These are phyloP conservation scores for Phytophthora ohioensis DNA, from an alignment of 352 stramenopile genomes.

Conservation along the genomic window DNA sequence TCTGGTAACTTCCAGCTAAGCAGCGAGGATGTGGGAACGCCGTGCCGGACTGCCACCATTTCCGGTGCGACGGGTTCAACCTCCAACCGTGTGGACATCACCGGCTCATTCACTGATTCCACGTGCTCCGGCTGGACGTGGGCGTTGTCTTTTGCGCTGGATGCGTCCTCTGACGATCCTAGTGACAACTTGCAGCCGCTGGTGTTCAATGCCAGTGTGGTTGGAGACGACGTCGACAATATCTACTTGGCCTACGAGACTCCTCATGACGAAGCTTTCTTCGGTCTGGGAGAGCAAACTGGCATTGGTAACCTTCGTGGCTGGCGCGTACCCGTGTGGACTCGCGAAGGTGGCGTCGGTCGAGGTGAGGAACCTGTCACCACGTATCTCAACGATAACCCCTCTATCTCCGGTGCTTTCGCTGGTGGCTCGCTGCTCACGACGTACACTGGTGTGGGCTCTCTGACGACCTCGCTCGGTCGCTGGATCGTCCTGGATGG, in stretches of 20 bases:
- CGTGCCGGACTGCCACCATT: constrained; percentile 11
- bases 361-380: constrained; percentile 37
- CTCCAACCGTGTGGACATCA: constrained; percentile 23
- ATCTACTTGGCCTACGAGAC: constrained; percentile 39
- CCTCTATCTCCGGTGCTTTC: constrained; percentile 33
- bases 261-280: constrained; percentile 34
- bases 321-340: constrained; percentile 38
- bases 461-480: constrained; percentile 27
- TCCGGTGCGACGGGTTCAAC: not conserved
- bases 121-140: constrained; percentile 26
- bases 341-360: constrained; percentile 32
- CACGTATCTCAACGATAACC: constrained; percentile 38
- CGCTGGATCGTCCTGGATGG: constrained; percentile 35
- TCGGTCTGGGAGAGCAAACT: constrained; percentile 34
- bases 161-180: not conserved
- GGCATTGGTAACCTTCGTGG: constrained; percentile 38
- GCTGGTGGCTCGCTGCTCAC: constrained; percentile 32
- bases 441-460: constrained; percentile 34
- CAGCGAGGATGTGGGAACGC: constrained; percentile 17
- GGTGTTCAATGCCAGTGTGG: constrained; percentile 34
- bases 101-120: constrained; percentile 21
- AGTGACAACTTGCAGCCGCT: constrained; percentile 26
- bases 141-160: constrained; percentile 21
- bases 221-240: constrained; percentile 29
- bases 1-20: constrained; percentile 39